Conservation (phyloP, 1,284 basidiomycete species). For the Cutaneotrichosporon sp. region DNA sequence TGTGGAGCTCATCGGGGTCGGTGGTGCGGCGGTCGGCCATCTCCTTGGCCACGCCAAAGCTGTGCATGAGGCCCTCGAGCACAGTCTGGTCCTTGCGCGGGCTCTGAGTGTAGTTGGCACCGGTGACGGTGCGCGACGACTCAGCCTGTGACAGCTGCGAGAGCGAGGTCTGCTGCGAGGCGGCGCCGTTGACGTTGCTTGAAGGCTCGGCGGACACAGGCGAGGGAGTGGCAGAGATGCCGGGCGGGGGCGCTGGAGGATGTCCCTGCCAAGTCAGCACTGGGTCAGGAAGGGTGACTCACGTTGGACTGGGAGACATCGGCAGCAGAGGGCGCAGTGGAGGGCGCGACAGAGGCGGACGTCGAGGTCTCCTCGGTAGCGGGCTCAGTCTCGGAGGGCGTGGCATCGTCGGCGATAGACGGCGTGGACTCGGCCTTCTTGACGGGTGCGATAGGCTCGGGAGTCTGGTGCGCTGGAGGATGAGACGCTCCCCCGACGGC, state of each 20-base stretch:
- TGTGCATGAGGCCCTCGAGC: constrained; percentile 89
- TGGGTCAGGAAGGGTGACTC: constrained; percentile 6
- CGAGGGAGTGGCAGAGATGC: constrained; percentile 35
- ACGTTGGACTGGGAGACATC: constrained; percentile 22
- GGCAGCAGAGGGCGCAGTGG: constrained; percentile 6
- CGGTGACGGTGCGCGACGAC: constrained; percentile 57
- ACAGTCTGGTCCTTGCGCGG: constrained; percentile 54
- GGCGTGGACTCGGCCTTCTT: constrained; percentile 8
- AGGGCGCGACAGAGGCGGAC: constrained; percentile 2
- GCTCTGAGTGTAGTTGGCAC: constrained; percentile 59
- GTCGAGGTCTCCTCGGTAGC: constrained; percentile 1
- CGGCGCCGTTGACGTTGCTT: constrained; percentile 10
- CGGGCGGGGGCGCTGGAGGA: constrained; percentile 30
- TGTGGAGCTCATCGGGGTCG: constrained; percentile 84
- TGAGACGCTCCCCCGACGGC: constrained; percentile 59
- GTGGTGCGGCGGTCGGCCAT: constrained; percentile 72
- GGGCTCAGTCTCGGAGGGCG: constrained; percentile 12
- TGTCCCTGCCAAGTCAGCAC: constrained; percentile 23
- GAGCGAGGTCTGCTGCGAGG: constrained; percentile 13
- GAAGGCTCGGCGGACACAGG: constrained; percentile 16
- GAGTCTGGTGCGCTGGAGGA: constrained; percentile 24
- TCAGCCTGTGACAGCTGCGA: constrained; percentile 26
- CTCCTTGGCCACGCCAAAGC: constrained; percentile 82
- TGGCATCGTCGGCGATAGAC: constrained; percentile 21
- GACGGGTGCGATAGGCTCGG: constrained; percentile 62